Base-by-base conservation (phyloP, 768 basidiomycete genomes). In the Pulveroboletus sp. region DNA sequence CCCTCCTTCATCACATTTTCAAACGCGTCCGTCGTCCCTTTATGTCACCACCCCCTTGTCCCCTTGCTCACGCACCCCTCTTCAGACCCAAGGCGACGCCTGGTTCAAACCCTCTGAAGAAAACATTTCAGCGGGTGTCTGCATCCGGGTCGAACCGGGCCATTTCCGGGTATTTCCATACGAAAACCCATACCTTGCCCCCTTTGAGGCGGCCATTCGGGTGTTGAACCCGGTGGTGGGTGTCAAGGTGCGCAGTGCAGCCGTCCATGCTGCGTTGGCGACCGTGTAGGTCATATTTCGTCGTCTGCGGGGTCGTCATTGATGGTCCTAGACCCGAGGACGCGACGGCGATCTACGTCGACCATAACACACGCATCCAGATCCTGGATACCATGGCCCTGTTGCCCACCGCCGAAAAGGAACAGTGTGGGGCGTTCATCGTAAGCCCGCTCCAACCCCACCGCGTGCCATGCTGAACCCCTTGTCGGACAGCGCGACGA, bases 21-120 rank as follows among this genome's bases (percentile, higher is more conserved):
- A 84, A 78, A 62, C 80, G 82, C 49, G 87, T 85, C 53, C 10
- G 78, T 66, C 14, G 32, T 46, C 11, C 11, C 29, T 47, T 40
- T 24, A 16, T 25, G 9, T n/a, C n/a, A n/a, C n/a, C n/a, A n/a
- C n/a, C 33, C 43, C 14, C 33, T 50, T 43, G 14, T 19, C 34
- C 10, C 7, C 3, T 4, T 13, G 6, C 40, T 57, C 39, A 47
- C n/a, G n/a, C n/a, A n/a, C n/a, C 8, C 38, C 16, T 40, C 14
- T 9, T 20, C 71, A 89, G 85, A 90, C 88, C 1, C 85, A 88
- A 61, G 81, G 84, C 3, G 87, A 89, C 50, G 84, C 88, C 7
- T 90, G 88, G 88, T 90, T 90, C 68, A 90, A 89, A 59, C 87
- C 87, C 4, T 80, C 87, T 0, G 85, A 88, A 58, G 88, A 91